Base-by-base conservation (phyloP, 2,329 filamentous ascomycete genomes). In the Exserohilum turcica region DNA sequence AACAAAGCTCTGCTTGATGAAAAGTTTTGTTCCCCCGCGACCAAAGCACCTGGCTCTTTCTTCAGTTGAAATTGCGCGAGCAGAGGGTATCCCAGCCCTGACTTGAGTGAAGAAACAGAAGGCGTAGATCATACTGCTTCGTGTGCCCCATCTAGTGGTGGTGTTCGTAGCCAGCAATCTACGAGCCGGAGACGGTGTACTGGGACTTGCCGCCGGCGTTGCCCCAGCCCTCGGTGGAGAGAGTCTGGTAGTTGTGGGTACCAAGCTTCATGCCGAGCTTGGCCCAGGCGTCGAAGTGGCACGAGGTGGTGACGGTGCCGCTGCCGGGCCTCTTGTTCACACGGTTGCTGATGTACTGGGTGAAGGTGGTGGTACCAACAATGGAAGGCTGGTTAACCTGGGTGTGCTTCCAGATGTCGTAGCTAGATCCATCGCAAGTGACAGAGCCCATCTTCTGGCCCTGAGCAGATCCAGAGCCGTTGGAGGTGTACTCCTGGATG, bases 401-500 rank as follows among this genome's bases (percentile, higher is more conserved):
- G 32, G 56, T 58, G 54, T 66, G 60, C 61, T 65, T 66, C 64
- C 62, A 68, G 59, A 72, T 68, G 47, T 67, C 66, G 53, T 72
- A 72, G 31, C 52, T 54, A 16, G 64, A 62, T 49, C 66, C 67
- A 48, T 72, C 69, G 57, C 64, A 66, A 8, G 59, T 65, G 2
- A 72, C 61, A 6, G 56, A 52, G 40, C 69, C 67, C 43, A 68
- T 48, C 46, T 65, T 67, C 27, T 57, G 52, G 48, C 70, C 65
- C 45, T 71, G 63, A 2, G 65, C 63, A n/a, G 62, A 64, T 6
- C 66, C 67, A 6, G 59, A 75, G 8, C 75, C 79, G 60, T 78
- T 76, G 59, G 70, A 74, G 12, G 79, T 76, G 60, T 81, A 78
- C 37, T 78, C 78, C 48, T 78, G 80, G 37, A 78, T 77, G 70